A percentile compares a stretch with the other conserved stretches of the same genome.
phyloP scores from a whole-genome alignment of 2,329 filamentous ascomycete species.

The Corynespora cassiicola region DNA sequence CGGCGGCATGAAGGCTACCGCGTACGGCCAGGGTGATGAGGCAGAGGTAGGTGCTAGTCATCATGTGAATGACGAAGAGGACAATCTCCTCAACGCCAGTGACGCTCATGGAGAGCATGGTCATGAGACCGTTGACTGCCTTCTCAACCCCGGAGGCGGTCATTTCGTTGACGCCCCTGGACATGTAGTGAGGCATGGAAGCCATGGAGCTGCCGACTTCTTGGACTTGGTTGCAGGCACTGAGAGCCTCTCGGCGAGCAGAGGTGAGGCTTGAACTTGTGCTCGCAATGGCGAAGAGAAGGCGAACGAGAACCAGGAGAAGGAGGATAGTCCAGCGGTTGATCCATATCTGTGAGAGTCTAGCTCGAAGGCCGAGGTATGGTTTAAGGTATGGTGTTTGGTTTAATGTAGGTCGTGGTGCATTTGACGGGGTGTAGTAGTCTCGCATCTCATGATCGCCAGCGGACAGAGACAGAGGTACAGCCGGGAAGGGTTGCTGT shows the following conservation, averaged over 20 bases:
- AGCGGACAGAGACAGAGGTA: slow-evolving; percentile 66
- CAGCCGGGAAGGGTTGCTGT: slow-evolving; percentile 61
- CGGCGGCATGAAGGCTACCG: slow-evolving; percentile 75
- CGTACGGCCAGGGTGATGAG: slow-evolving; percentile 83
- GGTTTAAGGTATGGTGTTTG: slow-evolving; percentile 79
- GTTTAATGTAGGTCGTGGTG: slow-evolving; percentile 63
- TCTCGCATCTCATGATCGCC: slow-evolving; percentile 68
- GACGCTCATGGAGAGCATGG: slow-evolving; percentile 78
- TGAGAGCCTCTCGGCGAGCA: slow-evolving; percentile 81
- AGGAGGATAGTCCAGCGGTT: slow-evolving; percentile 96
- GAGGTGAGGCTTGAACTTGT: slow-evolving; percentile 76
- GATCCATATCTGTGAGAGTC: slow-evolving; percentile 95
- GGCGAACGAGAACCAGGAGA: slow-evolving; percentile 80
- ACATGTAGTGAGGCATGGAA: slow-evolving; percentile 96
- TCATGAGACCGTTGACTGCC: slow-evolving; percentile 79
- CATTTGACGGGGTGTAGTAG: slow-evolving; percentile 63
- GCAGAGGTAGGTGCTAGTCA: slow-evolving; percentile 89
- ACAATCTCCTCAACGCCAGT: slow-evolving; percentile 87
- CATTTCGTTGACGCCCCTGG: slow-evolving; percentile 84
- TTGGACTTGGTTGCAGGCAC: slow-evolving; percentile 90
- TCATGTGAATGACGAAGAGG: slow-evolving; percentile 89
- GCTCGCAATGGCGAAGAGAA: slow-evolving; percentile 76
- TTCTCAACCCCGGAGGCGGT: slow-evolving; percentile 81
- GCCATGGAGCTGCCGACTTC: slow-evolving; percentile 94
- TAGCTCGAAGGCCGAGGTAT: slow-evolving; percentile 87